Base-by-base conservation (phyloP, 441 rosid species). In the Iberis amara region DNA sequence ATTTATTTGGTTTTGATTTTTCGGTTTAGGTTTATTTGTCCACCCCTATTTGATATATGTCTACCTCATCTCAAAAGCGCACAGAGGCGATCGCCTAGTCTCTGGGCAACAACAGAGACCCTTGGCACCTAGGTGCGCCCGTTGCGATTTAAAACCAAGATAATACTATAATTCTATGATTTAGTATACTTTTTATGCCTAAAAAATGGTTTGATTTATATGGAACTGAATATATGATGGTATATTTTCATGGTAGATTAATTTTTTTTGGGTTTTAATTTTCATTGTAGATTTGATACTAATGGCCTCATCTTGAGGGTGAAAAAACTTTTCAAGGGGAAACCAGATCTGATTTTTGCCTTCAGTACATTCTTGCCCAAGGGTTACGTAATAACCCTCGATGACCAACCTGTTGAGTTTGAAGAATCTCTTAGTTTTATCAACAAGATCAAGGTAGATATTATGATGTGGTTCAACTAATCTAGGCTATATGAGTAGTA, bases 301-400 rank as follows among this genome's bases (percentile, higher is more conserved):
- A 68, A 69, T 0, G 94, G 88, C 64, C 96, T 86, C 59, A 84
- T 82, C 67, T 71, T 58, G 39, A 86, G 83, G 72, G 89, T 86
- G 58, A 86, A 81, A 72, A 87, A 84, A 14, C 76, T 90, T 55
- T 90, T 90, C 52, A 77, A 81, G 71, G 97, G 96, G 73, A 81
- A 90, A 44, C 76, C 80, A 39, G 85, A 84, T 62, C 68, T 90
- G 55, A 77, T 90, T 77, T 77, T 82, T 66, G 96, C 96, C 43
- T 90, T 90, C 77, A 82, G 86, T 64, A 72, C 86, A 57, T 90
- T 86, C 75, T 78, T 90, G 71, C 97, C 97, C 11, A 83, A 80
- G 73, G 96, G 94, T 53, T 84, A 60, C 66, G 83, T 79, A 69
- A 84, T 86, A 67, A 81, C 86, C 23, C 84, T 84, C 35, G 84